Base-by-base conservation (phyloP, 805 yeast genomes). In the Yarrowia yakushimensis region DNA sequence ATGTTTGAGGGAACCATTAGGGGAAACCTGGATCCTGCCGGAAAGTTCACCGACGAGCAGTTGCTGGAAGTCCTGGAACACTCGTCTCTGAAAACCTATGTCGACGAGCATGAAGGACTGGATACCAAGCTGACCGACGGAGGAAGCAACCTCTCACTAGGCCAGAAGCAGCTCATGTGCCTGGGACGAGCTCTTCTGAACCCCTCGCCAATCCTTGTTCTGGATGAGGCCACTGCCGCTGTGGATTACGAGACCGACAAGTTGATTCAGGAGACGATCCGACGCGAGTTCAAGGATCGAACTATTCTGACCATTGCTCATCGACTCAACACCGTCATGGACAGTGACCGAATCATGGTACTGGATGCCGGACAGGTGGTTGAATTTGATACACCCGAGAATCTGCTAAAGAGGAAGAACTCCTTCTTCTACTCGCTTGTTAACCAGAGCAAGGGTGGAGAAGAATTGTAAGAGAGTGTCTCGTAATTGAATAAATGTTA, bases 291-390 rank as follows among this genome's bases (percentile, higher is more conserved):
- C 72, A 78, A 74, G 36, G 82, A 85, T 63, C 81, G 85, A 67
- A 90, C 96, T 0, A 88, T 90, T 66, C 73, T 89, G 66, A 88
- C 96, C 0, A 90, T 89, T 69, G 96, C 96, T 0, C 96, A 89
- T 72, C 81, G 96, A 68, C 77, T 89, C 57, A 89, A 88, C 67
- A 88, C 96, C 0, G 84, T 89, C 57, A 75, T 88, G 83, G 94
- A 89, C 69, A 85, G 87, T 67, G 96, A 90, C 69, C 80, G 81
- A 64, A 85, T 90, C 22, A 73, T 89, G 63, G 90, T 87, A 1
- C 76, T 90, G 60, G 93, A 87, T 43, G 74, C 77, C 28, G 96
- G 96, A n/a, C 77, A 77, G 65, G 81, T 88, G 20, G 81, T 77
- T 54, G 96, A 90, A 72, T 87, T 86, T 72, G 96, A 87, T 65